Evolutionary conservation across 441 rosid species (phyloP).

Genomic region (Breynia disticha): DNA sequence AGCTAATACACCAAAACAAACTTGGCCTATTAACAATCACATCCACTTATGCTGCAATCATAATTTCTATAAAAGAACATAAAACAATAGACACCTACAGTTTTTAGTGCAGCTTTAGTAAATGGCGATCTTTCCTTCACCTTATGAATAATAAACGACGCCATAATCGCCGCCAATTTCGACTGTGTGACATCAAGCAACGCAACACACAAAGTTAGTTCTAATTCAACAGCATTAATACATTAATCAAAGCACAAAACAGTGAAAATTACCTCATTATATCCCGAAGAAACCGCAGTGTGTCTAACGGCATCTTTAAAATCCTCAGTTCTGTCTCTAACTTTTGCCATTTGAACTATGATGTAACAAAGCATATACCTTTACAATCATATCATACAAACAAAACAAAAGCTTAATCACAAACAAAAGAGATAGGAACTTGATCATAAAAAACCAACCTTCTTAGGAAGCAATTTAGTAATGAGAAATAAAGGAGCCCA

Average conservation of each 20-base stretch:
- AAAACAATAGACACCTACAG: conserved; percentile 34
- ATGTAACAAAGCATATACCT: background rate
- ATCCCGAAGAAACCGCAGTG: conserved; percentile 56
- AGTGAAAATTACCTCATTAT: conserved; percentile 45
- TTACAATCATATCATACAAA: background rate
- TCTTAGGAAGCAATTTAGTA: too few relatives aligned
- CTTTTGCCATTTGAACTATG: conserved; percentile 36
- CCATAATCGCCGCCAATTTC: conserved; percentile 77
- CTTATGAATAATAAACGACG: conserved; percentile 83
- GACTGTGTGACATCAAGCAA: conserved; percentile 30
- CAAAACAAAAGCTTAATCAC: background rate
- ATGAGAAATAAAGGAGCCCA: too few relatives aligned
- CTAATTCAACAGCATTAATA: background rate
- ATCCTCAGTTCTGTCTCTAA: conserved; percentile 86
- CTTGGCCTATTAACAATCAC: background rate
- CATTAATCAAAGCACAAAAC: conserved; percentile 3
- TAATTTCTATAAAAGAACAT: background rate
- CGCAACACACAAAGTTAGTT: conserved; percentile 2
- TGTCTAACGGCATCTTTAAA: conserved; percentile 78
- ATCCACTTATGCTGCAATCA: background rate
- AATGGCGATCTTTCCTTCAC: conserved; percentile 58
- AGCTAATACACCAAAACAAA: conserved; percentile 32
- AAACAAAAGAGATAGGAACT: too few relatives aligned
- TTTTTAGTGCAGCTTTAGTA: conserved; percentile 65
- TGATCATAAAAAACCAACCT: too few relatives aligned